Percentiles rank a stretch among this genome's conserved stretches.
Evolutionary conservation across 2,329 filamentous ascomycete genomes (phyloP).

Genomic region (Chaetomium sp.): DNA sequence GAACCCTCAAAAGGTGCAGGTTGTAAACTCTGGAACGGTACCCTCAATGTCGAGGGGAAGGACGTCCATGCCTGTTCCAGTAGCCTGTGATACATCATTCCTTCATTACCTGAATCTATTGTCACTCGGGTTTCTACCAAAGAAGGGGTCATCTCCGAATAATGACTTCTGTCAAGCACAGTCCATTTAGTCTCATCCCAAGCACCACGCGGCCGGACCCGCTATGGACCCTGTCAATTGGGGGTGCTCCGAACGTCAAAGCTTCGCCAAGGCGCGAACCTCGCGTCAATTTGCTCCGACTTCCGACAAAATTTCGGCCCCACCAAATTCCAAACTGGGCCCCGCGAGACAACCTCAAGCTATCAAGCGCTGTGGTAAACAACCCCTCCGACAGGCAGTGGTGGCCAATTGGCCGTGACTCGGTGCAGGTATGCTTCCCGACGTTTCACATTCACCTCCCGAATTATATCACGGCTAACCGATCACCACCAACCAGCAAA

Average conservation of each 20-base stretch:
- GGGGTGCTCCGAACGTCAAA: not conserved
- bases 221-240: not conserved
- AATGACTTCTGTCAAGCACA: not conserved
- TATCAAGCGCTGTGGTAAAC: no score
- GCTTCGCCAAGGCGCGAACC: slow-evolving; percentile 4
- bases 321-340: not conserved
- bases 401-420: not conserved
- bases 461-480: not conserved
- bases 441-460: no score
- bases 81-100: no score
- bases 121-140: no score
- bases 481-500: slow-evolving; percentile 7
- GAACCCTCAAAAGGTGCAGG: no score
- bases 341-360: no score
- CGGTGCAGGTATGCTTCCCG: not conserved
- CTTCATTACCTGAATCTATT: no score
- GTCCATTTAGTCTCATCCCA: not conserved
- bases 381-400: no score
- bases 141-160: no score
- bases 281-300: slow-evolving; percentile 12
- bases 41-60: no score
- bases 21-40: no score
- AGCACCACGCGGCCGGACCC: not conserved
- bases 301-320: slow-evolving; percentile 11
- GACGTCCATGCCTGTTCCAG: no score